These are phyloP conservation scores for Paragyromitra xinjiangensis DNA, from an alignment of 495 filamentous ascomycete species.

Conservation along the genomic window DNA sequence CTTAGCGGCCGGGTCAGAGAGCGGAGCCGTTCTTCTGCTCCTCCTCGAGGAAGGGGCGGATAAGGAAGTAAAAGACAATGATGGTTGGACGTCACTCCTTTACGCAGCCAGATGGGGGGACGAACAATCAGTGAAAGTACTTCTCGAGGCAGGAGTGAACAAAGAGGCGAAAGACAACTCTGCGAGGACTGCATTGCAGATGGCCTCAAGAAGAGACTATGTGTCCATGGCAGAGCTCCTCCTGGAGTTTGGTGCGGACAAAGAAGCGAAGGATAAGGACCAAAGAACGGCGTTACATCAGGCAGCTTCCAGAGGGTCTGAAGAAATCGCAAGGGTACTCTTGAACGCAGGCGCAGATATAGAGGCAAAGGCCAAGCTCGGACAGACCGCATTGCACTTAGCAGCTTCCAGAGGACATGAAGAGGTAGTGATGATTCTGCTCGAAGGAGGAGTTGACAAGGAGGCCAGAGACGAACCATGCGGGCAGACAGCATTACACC, in stretches of 20 bases:
- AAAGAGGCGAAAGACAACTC: not conserved
- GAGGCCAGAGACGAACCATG: not conserved
- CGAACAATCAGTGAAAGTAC: not conserved
- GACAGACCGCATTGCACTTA: not conserved
- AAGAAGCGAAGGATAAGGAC: not conserved
- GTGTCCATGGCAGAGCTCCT: not conserved
- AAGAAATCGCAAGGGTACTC: conserved; percentile 2
- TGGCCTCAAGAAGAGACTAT: not conserved
- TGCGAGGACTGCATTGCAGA: not conserved
- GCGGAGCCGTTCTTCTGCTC: too few relatives aligned
- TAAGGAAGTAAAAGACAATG: not conserved
- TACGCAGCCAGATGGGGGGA: not conserved
- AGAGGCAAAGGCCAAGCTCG: not conserved
- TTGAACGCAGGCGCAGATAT: conserved; percentile 5
- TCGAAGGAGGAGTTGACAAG: not conserved
- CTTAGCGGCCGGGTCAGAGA: too few relatives aligned
- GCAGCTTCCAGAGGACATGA: not conserved
- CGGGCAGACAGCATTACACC: not conserved
- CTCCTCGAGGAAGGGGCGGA: too few relatives aligned
- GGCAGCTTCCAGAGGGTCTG: not conserved
- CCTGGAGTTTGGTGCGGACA: not conserved
- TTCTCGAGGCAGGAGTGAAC: not conserved
- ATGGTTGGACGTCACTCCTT: not conserved
- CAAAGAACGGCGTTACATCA: not conserved
- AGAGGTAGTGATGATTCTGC: not conserved